Percentiles rank a stretch among this genome's conserved stretches.
Conservation (phyloP, 305 asterid species). For the Euphrasia arctica region DNA sequence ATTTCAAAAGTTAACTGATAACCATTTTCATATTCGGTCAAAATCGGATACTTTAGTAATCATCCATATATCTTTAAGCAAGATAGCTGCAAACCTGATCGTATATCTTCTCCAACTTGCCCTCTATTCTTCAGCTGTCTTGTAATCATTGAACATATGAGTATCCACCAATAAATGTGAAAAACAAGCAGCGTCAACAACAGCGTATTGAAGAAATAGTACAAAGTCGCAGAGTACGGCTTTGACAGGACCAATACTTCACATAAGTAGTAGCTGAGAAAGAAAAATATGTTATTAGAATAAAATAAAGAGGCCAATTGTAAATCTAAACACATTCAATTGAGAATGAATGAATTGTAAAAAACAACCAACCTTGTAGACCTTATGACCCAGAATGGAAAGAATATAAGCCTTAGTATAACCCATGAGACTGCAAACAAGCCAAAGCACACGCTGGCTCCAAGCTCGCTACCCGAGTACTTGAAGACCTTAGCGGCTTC, state of each 20-base stretch:
- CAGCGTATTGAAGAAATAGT: conserved; percentile 88
- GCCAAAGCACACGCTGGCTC: conserved; percentile 85
- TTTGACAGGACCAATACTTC: conserved; percentile 49
- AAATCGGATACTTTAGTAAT: neutral
- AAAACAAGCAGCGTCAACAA: conserved; percentile 70
- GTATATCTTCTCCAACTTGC: conserved; percentile 91
- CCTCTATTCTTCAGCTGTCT: conserved; percentile 87
- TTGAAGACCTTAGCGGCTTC: conserved; percentile 95
- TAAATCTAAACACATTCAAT: neutral
- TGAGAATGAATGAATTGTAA: conserved; percentile 2
- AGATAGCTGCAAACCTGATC: conserved; percentile 61
- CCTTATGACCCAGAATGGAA: conserved; percentile 86
- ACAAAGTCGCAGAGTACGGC: conserved; percentile 33
- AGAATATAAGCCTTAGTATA: conserved; percentile 69
- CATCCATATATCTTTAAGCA: neutral
- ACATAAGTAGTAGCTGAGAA: conserved; percentile 49
- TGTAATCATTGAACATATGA: conserved; percentile 71
- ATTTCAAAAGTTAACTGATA: too few relatives aligned
- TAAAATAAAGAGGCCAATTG: conserved; percentile 9
- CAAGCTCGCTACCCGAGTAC: conserved; percentile 78
- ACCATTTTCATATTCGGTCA: too few relatives aligned
- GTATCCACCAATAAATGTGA: conserved; percentile 97
- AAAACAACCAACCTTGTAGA: conserved; percentile 62
- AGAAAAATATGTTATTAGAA: conserved; percentile 30
- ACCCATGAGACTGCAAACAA: conserved; percentile 86